Evolutionary conservation across 805 yeast species (phyloP), one percentile per base, ranked within the genome.

Genomic region (Lachancea sp.): DNA sequence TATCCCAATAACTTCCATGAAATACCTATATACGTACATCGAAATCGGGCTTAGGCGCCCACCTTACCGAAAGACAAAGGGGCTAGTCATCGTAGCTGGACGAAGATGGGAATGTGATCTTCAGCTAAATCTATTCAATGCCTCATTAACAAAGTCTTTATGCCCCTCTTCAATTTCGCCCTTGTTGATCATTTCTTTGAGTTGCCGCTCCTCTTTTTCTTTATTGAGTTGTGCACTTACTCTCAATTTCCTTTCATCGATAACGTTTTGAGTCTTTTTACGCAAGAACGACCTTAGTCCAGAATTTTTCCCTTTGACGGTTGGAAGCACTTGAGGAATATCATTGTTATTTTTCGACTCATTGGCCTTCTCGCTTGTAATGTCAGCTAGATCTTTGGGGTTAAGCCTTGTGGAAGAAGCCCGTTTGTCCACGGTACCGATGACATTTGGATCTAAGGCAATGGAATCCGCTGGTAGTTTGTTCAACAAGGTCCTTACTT

Each of bases 381-480:
- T 49, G 46, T 72, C 75, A 15, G 70, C 67, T 30, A 76, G 54
- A 36, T 80, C 79, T 42, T 75, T 65, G 1, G 86, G 80, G 35
- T 77, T 75, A 56, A 82, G 65, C 54, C 97, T 75, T 41, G 74
- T 68, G 12, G 68, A 64, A 12, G 74, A 69, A 4, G 90, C 82
- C 41, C 81, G 71, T 50, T 75, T 75, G 54, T 86, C 90, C 12
- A 92, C 88, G 4, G 78, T 72, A 51, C 98, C 98, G 51, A 92
- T 83, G 39, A 73, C 77, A 54, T 72, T 75, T 42, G 97, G 97
- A 70, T 92, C 96, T 56, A 92, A 68, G 1, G 95, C 71, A 45
- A 92, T 92, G 67, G 95, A 82, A 60, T 90, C 97, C 5, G 97
- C 94, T 50, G 83, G 80, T 50, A 92, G 70, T 65, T 92, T 92